Conservation (phyloP, 2,329 filamentous ascomycete species). For the Cordyceps militaris region DNA sequence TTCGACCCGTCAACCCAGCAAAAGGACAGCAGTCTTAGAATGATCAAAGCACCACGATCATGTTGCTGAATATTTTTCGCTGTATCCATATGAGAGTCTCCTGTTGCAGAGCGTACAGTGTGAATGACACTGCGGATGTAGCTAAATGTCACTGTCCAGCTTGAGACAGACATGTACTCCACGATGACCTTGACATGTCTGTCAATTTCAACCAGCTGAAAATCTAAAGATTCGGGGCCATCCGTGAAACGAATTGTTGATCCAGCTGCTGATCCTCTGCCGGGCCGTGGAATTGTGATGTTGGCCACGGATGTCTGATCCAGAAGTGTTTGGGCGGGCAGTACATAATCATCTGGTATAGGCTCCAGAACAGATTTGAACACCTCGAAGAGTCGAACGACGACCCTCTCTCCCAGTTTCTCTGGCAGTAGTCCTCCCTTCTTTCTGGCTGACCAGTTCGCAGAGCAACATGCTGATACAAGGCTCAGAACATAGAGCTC, state of each 20-base stretch:
- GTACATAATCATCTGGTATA: conserved; percentile 48
- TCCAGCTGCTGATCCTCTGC: background rate
- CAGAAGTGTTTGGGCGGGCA: conserved; percentile 51
- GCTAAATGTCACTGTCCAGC: conserved; percentile 53
- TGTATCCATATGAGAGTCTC: conserved; percentile 30
- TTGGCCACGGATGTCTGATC: conserved; percentile 40
- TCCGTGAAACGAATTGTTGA: background rate
- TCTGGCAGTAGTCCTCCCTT: conserved; percentile 7
- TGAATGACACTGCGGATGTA: conserved; percentile 49
- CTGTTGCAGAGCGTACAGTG: conserved; percentile 38
- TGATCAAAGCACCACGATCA: conserved; percentile 45
- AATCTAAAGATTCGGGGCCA: conserved; percentile 19
- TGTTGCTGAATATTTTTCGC: conserved; percentile 37
- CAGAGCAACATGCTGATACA: conserved; percentile 57
- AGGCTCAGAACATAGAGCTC: conserved; percentile 59
- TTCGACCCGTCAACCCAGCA: conserved; percentile 59
- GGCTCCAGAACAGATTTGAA: conserved; percentile 52
- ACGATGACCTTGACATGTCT: conserved; percentile 48
- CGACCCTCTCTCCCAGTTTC: conserved; percentile 42
- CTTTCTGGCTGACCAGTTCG: conserved; percentile 45
- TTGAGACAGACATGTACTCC: conserved; percentile 59
- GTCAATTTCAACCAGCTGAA: conserved; percentile 43
- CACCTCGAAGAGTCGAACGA: conserved; percentile 47
- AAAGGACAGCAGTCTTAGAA: conserved; percentile 53
- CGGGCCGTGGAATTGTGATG: conserved; percentile 26